These are phyloP conservation scores for Jaltomata sinuosa DNA, from an alignment of 257 asterid species.

Conservation along the genomic window DNA sequence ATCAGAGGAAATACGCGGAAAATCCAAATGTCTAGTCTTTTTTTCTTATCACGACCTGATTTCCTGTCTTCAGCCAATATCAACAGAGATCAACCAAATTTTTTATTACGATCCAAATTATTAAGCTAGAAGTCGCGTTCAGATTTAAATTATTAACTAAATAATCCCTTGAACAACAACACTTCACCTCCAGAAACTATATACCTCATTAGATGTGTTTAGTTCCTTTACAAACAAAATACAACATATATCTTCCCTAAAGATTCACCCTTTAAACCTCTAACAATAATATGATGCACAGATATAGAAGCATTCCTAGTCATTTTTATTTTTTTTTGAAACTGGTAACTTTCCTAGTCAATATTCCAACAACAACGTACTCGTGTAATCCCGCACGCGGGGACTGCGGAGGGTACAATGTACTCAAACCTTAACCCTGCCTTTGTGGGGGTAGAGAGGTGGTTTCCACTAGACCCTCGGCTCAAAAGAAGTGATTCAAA, in stretches of 20 bases:
- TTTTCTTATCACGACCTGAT: background rate
- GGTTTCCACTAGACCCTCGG: background rate
- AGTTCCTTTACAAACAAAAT: background rate
- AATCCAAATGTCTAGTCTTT: background rate
- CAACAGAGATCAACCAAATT: background rate
- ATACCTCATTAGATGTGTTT: background rate
- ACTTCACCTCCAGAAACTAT: background rate
- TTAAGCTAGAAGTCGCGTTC: background rate
- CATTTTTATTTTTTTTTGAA: too few species aligned
- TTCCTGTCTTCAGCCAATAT: background rate
- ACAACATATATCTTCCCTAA: background rate
- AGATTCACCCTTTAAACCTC: background rate
- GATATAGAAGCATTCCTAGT: background rate
- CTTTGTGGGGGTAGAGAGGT: background rate
- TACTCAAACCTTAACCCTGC: background rate
- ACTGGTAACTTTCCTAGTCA: background rate
- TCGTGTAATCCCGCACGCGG: background rate
- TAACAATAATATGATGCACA: background rate
- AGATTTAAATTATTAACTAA: background rate
- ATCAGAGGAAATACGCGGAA: background rate
- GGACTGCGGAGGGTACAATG: background rate
- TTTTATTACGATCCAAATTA: background rate
- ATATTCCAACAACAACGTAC: background rate
- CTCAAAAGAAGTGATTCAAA: background rate
- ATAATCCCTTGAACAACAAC: background rate